These are phyloP conservation scores for Penicillium griseofulvum DNA, from an alignment of 2,329 filamentous ascomycete genomes.

Conservation along the genomic window DNA sequence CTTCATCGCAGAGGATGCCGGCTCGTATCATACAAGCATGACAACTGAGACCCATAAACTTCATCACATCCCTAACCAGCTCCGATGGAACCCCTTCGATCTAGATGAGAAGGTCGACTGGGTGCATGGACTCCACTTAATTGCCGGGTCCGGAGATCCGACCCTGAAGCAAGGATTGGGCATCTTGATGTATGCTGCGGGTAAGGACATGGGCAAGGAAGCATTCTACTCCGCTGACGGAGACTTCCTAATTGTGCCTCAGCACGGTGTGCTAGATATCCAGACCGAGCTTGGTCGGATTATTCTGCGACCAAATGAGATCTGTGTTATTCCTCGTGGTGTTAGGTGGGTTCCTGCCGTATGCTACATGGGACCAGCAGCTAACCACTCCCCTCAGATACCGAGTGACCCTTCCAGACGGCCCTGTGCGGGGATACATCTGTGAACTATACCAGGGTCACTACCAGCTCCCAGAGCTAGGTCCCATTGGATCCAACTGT, in stretches of 20 bases:
- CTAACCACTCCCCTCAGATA: conserved; percentile 44
- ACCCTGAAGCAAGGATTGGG: conserved; percentile 75
- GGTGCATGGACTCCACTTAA: conserved; percentile 66
- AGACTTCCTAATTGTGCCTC: conserved; percentile 72
- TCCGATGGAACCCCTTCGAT: conserved; percentile 77
- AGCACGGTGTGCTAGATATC: conserved; percentile 71
- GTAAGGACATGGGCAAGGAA: conserved; percentile 71
- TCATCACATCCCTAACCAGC: conserved; percentile 75
- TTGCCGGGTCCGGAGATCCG: conserved; percentile 77
- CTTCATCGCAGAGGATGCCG: conserved; percentile 46
- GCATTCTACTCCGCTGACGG: conserved; percentile 85
- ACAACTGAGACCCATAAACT: conserved; percentile 51
- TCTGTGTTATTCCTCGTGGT: conserved; percentile 71
- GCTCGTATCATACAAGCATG: conserved; percentile 48
- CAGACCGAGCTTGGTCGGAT: conserved; percentile 73
- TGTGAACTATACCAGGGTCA: conserved; percentile 72
- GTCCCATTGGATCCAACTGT: conserved; percentile 70
- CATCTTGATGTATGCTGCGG: conserved; percentile 77
- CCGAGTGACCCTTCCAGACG: conserved; percentile 63
- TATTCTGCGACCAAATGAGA: conserved; percentile 74
- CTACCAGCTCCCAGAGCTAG: conserved; percentile 68
- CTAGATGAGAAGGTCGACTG: conserved; percentile 67
- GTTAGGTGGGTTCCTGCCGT: conserved; percentile 48
- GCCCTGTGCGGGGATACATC: conserved; percentile 68
- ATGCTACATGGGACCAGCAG: neutral